Conservation (phyloP, 495 filamentous ascomycete species). For the Neurospora sp. region DNA sequence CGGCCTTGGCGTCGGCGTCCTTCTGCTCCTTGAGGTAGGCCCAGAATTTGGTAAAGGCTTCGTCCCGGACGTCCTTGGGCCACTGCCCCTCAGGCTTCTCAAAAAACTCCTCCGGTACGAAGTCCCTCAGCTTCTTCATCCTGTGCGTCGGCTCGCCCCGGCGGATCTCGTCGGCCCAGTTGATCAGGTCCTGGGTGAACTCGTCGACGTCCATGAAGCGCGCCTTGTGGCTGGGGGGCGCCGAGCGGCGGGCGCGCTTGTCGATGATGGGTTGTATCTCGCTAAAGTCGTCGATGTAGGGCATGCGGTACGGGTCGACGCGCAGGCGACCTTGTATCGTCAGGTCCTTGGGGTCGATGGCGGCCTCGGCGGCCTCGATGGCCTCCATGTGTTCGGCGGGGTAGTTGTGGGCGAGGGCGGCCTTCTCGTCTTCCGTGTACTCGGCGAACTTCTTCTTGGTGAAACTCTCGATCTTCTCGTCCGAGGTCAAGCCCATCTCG, state of each 20-base stretch:
- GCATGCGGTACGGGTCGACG: slow-evolving; percentile 57
- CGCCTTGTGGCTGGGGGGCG: slow-evolving; percentile 44
- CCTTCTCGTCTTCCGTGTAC: slow-evolving; percentile 63
- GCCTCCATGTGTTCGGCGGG: slow-evolving; percentile 72
- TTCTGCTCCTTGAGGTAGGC: slow-evolving; percentile 31
- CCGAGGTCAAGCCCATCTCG: slow-evolving; percentile 31
- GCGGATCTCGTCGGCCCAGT: slow-evolving; percentile 26
- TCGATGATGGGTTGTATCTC: slow-evolving; percentile 67
- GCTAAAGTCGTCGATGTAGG: slow-evolving; percentile 83
- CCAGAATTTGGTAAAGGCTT: slow-evolving; percentile 22
- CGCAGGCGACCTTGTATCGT: slow-evolving; percentile 58
- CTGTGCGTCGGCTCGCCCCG: slow-evolving; percentile 14
- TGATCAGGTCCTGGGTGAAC: slow-evolving; percentile 43
- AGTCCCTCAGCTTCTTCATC: slow-evolving; percentile 28
- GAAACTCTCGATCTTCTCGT: slow-evolving; percentile 31
- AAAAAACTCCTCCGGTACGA: slow-evolving; percentile 25
- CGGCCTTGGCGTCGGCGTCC: slow-evolving; percentile 32
- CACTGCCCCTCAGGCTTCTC: slow-evolving; percentile 18
- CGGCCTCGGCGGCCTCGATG: slow-evolving; percentile 74
- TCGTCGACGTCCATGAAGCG: slow-evolving; percentile 56
- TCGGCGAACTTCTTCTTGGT: slow-evolving; percentile 41
- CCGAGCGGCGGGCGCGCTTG: slow-evolving; percentile 25
- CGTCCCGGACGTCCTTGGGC: slow-evolving; percentile 16
- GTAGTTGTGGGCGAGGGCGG: slow-evolving; percentile 53
- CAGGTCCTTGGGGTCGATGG: slow-evolving; percentile 71